Percentiles rank a stretch among this genome's conserved stretches.
phyloP scores from a whole-genome alignment of 2,329 filamentous ascomycete species.

The Teratosphaeria pseudoeucalypti region DNA sequence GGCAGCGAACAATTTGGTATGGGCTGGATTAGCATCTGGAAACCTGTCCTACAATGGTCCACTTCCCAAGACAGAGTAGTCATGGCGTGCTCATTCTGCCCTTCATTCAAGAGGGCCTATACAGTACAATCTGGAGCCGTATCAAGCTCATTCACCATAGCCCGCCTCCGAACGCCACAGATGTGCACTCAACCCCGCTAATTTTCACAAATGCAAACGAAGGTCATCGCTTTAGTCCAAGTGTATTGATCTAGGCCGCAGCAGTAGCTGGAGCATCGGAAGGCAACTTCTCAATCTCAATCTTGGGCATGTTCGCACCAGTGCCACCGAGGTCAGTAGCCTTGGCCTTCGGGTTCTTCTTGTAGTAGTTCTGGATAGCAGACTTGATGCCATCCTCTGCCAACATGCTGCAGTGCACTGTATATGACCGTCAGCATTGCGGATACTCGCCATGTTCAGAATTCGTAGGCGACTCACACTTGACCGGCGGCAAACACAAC shows the following conservation, averaged over 20 bases:
- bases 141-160: neutral
- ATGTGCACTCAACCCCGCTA: constrained; percentile 3
- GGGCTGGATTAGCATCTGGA: no score
- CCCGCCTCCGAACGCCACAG: neutral
- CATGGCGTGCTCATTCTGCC: neutral
- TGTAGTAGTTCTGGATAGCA: constrained; percentile 82
- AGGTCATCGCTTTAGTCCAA: neutral
- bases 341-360: constrained; percentile 71
- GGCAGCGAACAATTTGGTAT: no score
- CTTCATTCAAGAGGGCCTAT: neutral
- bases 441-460: neutral
- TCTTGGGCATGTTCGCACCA: constrained; percentile 55
- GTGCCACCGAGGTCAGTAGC: constrained; percentile 69
- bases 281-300: constrained; percentile 48
- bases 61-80: neutral
- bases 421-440: neutral
- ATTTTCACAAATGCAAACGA: neutral
- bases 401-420: constrained; percentile 85
- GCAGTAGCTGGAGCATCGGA: constrained; percentile 14
- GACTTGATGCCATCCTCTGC: constrained; percentile 90
- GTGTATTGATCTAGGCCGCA: neutral
- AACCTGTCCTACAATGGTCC: neutral
- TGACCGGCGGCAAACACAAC: constrained; percentile 77
- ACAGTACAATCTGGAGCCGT: neutral
- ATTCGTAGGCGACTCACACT: constrained; percentile 48